Conservation (phyloP, 129 eudicot genomes). For the Tanacetum coccineum region DNA sequence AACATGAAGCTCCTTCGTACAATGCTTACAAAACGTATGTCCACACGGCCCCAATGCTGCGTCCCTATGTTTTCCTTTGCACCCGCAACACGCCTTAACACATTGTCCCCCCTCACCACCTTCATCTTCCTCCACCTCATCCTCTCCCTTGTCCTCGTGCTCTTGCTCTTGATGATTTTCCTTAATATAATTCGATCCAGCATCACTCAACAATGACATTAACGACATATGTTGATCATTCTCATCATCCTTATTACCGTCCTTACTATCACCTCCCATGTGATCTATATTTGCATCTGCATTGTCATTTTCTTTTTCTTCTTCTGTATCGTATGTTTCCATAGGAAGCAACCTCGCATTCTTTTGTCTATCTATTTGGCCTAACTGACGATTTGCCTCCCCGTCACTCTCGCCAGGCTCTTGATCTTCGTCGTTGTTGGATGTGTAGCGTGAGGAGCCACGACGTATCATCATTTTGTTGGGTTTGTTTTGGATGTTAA, state of each 20-base stretch:
- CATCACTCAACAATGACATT: slow-evolving; percentile 69
- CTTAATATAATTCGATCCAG: slow-evolving; percentile 29
- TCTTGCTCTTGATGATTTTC: slow-evolving; percentile 10
- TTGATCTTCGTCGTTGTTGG: slow-evolving; percentile 1
- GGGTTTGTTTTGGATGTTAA: slow-evolving; percentile 29
- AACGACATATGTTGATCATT: slow-evolving; percentile 58
- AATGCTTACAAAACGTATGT: slow-evolving; percentile 77
- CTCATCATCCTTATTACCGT: no score
- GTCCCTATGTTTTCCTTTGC: slow-evolving; percentile 71
- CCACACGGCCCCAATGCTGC: slow-evolving; percentile 83
- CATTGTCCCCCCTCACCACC: slow-evolving; percentile 33
- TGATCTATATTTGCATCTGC: slow-evolving; percentile 19
- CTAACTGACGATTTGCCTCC: slow-evolving; percentile 25
- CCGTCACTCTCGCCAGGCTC: slow-evolving; percentile 8
- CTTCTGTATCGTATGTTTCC: slow-evolving; percentile 25
- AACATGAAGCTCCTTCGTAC: slow-evolving; percentile 73
- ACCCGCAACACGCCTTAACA: slow-evolving; percentile 45
- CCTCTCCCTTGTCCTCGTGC: slow-evolving; percentile 31
- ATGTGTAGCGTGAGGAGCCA: slow-evolving; percentile 26
- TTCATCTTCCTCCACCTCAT: slow-evolving; percentile 29
- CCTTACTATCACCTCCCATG: no score
- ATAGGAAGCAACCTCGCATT: slow-evolving; percentile 27
- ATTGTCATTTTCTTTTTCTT: slow-evolving; percentile 1
- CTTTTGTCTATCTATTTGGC: slow-evolving; percentile 18
- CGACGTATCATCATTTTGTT: slow-evolving; percentile 30